A percentile compares a stretch with the other conserved stretches of the same genome.
Evolutionary conservation across 2,329 filamentous ascomycete genomes (phyloP).

Genomic region (Elsinoe perseae): DNA sequence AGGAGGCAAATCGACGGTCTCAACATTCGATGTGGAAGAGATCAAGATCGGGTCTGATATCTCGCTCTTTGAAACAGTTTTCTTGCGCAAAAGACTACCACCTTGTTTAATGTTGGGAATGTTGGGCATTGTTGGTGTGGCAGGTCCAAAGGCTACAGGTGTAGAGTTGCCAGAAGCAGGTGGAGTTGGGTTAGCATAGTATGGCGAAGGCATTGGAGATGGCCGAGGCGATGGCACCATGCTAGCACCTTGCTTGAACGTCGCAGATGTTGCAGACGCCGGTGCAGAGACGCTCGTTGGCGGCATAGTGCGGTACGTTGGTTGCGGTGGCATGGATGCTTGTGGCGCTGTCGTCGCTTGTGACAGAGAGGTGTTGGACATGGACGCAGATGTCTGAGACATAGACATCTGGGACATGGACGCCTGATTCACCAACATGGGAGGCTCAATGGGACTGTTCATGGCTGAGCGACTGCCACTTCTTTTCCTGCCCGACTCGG

Average conservation of each 20-base stretch:
- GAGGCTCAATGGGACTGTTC: constrained; percentile 10
- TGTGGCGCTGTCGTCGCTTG: not conserved
- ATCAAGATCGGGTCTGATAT: constrained; percentile 54
- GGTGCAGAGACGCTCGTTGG: constrained; percentile 3
- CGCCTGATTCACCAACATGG: not conserved
- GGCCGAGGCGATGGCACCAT: constrained; percentile 27
- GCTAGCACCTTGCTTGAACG: constrained; percentile 1
- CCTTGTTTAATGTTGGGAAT: constrained; percentile 11
- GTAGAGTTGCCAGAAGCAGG: constrained; percentile 39
- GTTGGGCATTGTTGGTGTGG: constrained; percentile 23
- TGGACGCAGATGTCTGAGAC: constrained; percentile 3
- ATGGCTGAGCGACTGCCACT: constrained; percentile 8
- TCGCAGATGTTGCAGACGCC: not conserved
- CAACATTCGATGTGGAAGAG: constrained; percentile 50
- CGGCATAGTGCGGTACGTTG: constrained; percentile 34
- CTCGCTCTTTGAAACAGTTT: constrained; percentile 51
- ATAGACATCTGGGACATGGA: constrained; percentile 12
- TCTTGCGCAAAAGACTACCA: constrained; percentile 44
- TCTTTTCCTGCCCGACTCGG: not conserved
- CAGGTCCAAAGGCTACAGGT: constrained; percentile 30
- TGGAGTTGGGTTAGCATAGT: constrained; percentile 45
- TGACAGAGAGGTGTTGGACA: constrained; percentile 7
- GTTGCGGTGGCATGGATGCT: constrained; percentile 27
- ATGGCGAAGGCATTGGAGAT: constrained; percentile 30
- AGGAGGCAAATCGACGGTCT: constrained; percentile 50